Base-by-base conservation (phyloP, 768 basidiomycete genomes). In the Suillus fuscotomentosus region DNA sequence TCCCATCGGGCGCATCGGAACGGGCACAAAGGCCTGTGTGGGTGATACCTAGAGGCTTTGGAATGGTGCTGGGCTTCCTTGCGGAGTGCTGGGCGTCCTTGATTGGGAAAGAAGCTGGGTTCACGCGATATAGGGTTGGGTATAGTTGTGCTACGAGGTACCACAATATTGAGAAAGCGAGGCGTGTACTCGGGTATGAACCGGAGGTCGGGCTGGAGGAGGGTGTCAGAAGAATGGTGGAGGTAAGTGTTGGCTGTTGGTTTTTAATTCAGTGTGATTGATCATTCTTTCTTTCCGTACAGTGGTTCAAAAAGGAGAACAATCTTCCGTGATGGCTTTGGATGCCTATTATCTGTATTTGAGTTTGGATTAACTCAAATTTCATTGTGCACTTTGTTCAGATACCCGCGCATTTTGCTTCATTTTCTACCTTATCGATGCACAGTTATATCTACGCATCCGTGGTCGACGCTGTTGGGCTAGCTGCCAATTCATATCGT, bases 161-260 rank as follows among this genome's bases (percentile, higher is more conserved):
- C 82, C 91, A 96, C 77, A 97, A 97, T 72, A 94, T 96, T 54
- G 97, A 99, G 78, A 95, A 91, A 79, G 91, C 97, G 11, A 82
- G 95, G 69, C 80, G 95, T 64, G 84, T 99, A 65, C 80, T 99
- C 48, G 96, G 95, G 2, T 99, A 99, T 76, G 94, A 95, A 75
- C 97, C 97, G 0, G 79, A 92, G 64, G 88, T 97, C 7, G 91
- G 95, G 2, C 69, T 99, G 14, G 88, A 94, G 69, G 96, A 99
- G 67, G 97, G 95, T 34, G 83, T 97, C 59, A 84, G 85, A 77
- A 82, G 82, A 67, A 91, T 88, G 76, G 84, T 94, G 3, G 88
- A 90, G 75, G 92, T 91, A 68, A 64, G 89, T 77, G 24, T 42
- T 1, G 27, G 3, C n/a, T 4, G 14, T 48, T 22, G 8, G 5